Percentiles rank a stretch among this genome's conserved stretches.
Evolutionary conservation across 169 alveolate genomes (phyloP).

Genomic region (Eimeria praecox): DNA sequence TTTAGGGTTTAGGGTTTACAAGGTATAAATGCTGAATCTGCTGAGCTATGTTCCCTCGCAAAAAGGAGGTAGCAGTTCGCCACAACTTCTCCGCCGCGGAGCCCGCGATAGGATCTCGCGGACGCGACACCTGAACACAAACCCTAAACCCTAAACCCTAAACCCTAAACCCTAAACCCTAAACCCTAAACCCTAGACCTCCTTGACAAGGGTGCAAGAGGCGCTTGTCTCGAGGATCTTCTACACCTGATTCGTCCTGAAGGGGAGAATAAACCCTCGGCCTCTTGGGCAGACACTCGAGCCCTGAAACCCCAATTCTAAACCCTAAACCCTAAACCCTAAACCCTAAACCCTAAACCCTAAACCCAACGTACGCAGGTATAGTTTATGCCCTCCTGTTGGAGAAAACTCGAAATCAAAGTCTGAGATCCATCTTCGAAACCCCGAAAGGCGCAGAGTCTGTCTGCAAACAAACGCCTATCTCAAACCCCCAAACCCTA

Average conservation of each 20-base stretch:
- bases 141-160: slow-evolving; percentile 47
- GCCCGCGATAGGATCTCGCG: slow-evolving; percentile 30
- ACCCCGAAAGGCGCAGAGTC: slow-evolving; percentile 1
- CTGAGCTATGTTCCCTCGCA: not conserved
- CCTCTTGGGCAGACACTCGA: too few species aligned
- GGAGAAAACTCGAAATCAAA: slow-evolving; percentile 7
- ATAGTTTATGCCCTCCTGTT: not conserved
- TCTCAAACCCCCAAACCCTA: not conserved
- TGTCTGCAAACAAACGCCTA: not conserved
- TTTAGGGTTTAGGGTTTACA: slow-evolving; percentile 42
- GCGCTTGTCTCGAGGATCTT: not conserved
- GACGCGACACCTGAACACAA: not conserved
- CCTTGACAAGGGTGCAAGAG: not conserved
- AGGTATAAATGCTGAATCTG: slow-evolving; percentile 18
- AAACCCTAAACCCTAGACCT: not conserved
- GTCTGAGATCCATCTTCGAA: not conserved
- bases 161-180: slow-evolving; percentile 25
- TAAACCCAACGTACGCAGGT: not conserved
- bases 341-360: not conserved
- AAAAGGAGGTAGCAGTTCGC: not conserved
- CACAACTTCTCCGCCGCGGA: not conserved
- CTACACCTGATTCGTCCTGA: not conserved
- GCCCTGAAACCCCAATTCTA: not conserved
- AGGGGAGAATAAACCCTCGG: not conserved
- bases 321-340: not conserved